phyloP scores from a whole-genome alignment of 805 yeast genomes.

The Peterozyma xylosa region DNA sequence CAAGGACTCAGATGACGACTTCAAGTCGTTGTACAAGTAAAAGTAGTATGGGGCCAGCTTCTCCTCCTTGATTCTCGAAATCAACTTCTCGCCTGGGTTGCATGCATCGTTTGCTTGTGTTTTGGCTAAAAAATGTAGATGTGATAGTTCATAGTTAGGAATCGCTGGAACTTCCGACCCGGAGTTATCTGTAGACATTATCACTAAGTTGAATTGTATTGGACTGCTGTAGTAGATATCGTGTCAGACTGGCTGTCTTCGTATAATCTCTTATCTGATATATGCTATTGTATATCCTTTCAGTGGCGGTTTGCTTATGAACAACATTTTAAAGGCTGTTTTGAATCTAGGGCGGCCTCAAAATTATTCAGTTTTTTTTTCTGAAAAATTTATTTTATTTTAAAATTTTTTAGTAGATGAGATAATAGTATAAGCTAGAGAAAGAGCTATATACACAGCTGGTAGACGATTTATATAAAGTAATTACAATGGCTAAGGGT shows the following conservation, averaged over 20 bases:
- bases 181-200: conserved; percentile 26
- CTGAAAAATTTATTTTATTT: not conserved
- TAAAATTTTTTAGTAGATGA: too few species aligned
- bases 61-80: conserved; percentile 46
- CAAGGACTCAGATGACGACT: conserved; percentile 23
- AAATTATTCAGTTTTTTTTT: not conserved
- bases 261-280: too few species aligned
- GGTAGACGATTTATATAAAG: not conserved
- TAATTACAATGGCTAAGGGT: conserved; percentile 8
- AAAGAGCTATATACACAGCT: too few species aligned
- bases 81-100: conserved; percentile 41
- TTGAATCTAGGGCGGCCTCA: not conserved
- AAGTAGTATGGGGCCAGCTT: conserved; percentile 80
- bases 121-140: conserved; percentile 61
- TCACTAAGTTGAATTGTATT: too few species aligned
- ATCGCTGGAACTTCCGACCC: conserved; percentile 48
- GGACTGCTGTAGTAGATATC: too few species aligned
- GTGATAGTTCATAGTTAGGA: conserved; percentile 82
- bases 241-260: too few species aligned
- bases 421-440: too few species aligned
- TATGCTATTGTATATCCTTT: too few species aligned
- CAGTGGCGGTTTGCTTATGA: too few species aligned
- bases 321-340: too few species aligned
- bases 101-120: conserved; percentile 19
- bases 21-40: conserved; percentile 45